Base-by-base conservation (phyloP, 768 basidiomycete genomes). In the Pulveroboletus frians region DNA sequence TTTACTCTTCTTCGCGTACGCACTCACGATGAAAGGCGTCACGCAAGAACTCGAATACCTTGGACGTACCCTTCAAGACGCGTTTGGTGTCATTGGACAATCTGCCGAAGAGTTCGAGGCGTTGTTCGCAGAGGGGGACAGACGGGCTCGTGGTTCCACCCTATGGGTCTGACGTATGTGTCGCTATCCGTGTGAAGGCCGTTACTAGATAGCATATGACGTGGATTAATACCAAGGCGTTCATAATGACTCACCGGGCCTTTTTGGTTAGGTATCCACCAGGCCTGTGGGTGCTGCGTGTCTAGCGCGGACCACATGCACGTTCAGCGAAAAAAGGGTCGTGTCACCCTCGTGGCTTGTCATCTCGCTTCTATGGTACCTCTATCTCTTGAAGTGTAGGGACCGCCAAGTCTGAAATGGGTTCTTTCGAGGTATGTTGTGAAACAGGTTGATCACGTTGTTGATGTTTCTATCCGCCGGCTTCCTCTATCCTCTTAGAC, bases 1-100 rank as follows among this genome's bases (percentile, higher is more conserved):
- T 57, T 73, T 99, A 4, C 75, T 98, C 17, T 97, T 91, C 70
- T 94, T 95, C 58, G 93, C 92, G 1, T 98, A 97, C 58, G 90
- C 90, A 0, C 73, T 93, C 51, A 88, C 90, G 46, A 94, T 96
- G 92, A 87, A 91, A 64, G 92, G 92, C 7, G 88, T 96, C 34
- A 96, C 93, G 9, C 76, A 80, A 44, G 92, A 97, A 60, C 77
- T 99, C 13, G 92, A 96, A 46, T 77, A 71, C 45, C 73, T 98
- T 1, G 95, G 96, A 0, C 68, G 68, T 34, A 87, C 81, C 21
- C 72, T 95, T 51, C 95, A 98, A 64, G 80, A 84, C 44, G 85
- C 90, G 9, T 99, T 96, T 65, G 95, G 95, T 9, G 90, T 94
- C 4, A 92, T 96, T 54, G 90, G 91, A 6, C 83, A 91, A 52